Evolutionary conservation across 1,139 yeast species (phyloP).

Genomic region (Scheffersomyces segobiensis): DNA sequence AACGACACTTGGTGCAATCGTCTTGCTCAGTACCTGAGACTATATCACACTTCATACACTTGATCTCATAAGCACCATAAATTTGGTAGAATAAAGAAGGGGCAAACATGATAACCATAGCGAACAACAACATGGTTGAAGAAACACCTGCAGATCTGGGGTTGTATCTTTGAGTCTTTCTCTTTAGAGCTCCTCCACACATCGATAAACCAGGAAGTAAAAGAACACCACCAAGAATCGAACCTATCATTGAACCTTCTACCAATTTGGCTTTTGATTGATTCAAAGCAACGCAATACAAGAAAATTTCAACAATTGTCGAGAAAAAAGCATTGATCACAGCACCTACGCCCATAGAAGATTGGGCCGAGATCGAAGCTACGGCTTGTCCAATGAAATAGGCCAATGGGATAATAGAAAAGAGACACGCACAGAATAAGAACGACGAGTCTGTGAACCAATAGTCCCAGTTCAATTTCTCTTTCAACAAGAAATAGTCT

Average conservation of each 20-base stretch:
- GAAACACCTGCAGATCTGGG: conserved; percentile 97
- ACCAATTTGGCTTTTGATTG: conserved; percentile 88
- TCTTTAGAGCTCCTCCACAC: conserved; percentile 92
- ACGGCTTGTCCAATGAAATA: conserved; percentile 98
- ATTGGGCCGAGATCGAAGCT: conserved; percentile 96
- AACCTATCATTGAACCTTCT: conserved; percentile 97
- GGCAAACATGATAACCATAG: conserved; percentile 88
- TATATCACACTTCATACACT: conserved; percentile 54
- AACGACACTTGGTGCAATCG: conserved; percentile 72
- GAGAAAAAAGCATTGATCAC: conserved; percentile 97
- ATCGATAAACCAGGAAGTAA: conserved; percentile 91
- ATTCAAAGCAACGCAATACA: conserved; percentile 86
- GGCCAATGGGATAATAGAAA: conserved; percentile 90
- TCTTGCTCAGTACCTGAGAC: conserved; percentile 14
- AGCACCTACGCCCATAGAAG: conserved; percentile 99
- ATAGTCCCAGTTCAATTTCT: conserved; percentile 44
- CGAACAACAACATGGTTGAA: conserved; percentile 90
- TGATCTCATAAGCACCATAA: conserved; percentile 83
- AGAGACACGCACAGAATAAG: conserved; percentile 73
- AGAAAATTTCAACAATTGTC: conserved; percentile 87
- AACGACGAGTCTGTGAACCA: conserved; percentile 61
- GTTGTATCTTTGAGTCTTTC: conserved; percentile 93
- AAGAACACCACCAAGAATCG: conserved; percentile 88
- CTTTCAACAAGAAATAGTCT: conserved; percentile 69
- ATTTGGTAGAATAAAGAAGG: conserved; percentile 91